Conservation (phyloP, 306 rosid species). For the Fagus sylvatica region DNA sequence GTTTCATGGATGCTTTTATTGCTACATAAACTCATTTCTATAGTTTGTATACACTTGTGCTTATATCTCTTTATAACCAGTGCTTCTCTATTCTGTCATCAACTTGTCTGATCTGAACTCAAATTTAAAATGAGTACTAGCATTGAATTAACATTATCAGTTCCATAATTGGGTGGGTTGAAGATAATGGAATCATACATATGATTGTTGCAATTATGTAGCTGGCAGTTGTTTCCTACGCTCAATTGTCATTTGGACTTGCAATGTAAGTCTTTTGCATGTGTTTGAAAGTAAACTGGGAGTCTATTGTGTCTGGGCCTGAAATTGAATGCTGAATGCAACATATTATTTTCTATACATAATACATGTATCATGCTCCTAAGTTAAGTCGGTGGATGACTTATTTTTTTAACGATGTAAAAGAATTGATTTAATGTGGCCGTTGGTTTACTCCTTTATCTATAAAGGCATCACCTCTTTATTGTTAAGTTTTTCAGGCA, state of each 20-base stretch:
- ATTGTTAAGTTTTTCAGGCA: too few relatives aligned
- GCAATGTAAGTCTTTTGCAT: background rate
- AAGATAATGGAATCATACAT: background rate
- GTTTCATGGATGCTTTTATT: slow-evolving; percentile 11
- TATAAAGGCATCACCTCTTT: too few relatives aligned
- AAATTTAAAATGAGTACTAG: background rate
- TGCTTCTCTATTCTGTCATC: background rate
- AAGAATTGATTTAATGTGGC: background rate
- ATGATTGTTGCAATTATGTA: background rate
- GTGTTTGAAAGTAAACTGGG: background rate
- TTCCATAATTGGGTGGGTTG: background rate
- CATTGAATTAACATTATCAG: background rate
- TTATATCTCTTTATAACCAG: background rate
- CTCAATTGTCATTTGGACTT: background rate
- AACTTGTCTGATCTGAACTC: background rate
- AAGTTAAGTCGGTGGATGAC: background rate
- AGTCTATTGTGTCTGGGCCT: background rate
- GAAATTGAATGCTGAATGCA: background rate
- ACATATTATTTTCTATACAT: background rate
- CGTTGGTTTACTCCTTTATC: background rate
- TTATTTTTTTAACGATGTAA: background rate
- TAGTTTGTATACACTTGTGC: background rate
- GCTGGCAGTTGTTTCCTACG: background rate
- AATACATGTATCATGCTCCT: background rate
- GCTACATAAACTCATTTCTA: background rate